Conservation (phyloP, 345 rosid species). For the Gossypium raimondii region DNA sequence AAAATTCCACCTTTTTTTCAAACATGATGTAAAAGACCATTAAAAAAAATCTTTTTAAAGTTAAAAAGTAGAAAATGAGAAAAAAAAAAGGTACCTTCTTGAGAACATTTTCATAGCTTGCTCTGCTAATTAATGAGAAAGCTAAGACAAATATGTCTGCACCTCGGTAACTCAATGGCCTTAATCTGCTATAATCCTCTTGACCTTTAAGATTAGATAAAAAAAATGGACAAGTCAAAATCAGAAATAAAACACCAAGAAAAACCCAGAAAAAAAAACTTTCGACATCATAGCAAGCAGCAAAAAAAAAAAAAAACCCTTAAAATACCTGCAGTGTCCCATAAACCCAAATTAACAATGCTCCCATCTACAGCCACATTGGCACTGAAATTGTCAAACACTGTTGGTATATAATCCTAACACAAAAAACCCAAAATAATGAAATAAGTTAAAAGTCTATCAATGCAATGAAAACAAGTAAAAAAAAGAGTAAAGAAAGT, state of each 20-base stretch:
- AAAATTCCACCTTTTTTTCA: conserved; percentile 15
- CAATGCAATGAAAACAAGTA: not conserved
- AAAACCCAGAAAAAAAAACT: conserved; percentile 12
- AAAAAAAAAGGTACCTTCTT: conserved; percentile 61
- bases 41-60: not conserved
- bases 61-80: not conserved
- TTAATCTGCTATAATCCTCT: conserved; percentile 95
- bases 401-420: conserved; percentile 96
- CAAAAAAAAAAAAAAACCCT: conserved; percentile 10
- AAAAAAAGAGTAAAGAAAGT: not conserved
- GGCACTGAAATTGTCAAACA: conserved; percentile 98
- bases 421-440: conserved; percentile 3
- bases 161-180: conserved; percentile 97
- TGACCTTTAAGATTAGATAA: conserved; percentile 52
- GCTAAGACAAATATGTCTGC: conserved; percentile 94
- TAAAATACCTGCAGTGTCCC: conserved; percentile 94
- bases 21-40: conserved; percentile 11
- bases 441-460: not conserved
- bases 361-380: conserved; percentile 91
- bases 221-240: not conserved
- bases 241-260: conserved; percentile 8
- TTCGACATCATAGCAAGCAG: not conserved
- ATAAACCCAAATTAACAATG: conserved; percentile 89
- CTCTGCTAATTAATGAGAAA: conserved; percentile 84
- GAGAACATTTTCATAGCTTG: conserved; percentile 92